Conservation (phyloP, 2,329 filamentous ascomycete genomes). For the Colletotrichum theobromicola region DNA sequence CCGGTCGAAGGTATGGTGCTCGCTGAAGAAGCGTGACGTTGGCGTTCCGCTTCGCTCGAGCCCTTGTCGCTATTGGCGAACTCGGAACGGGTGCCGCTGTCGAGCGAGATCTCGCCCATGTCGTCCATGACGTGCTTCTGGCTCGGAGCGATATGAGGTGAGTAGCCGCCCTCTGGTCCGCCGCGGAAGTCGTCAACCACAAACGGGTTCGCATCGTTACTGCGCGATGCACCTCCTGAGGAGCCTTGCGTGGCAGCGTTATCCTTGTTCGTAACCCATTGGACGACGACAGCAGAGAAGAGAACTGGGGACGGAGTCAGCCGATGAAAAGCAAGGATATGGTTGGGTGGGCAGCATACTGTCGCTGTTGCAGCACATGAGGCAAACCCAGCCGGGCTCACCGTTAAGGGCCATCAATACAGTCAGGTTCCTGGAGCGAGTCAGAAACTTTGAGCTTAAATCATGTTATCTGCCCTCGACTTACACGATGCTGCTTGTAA, state of each 20-base stretch:
- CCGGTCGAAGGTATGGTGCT: background rate
- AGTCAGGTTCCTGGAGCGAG: slow-evolving; percentile 55
- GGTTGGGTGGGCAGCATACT: slow-evolving; percentile 41
- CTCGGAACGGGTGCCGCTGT: background rate
- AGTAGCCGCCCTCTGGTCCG: background rate
- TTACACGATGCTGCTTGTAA: slow-evolving; percentile 63
- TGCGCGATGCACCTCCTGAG: background rate
- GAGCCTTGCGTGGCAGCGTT: slow-evolving; percentile 33
- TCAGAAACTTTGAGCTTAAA: background rate
- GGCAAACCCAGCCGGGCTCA: slow-evolving; percentile 69
- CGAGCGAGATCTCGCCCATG: slow-evolving; percentile 25
- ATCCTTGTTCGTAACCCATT: slow-evolving; percentile 61
- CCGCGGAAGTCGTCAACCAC: background rate
- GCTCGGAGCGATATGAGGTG: slow-evolving; percentile 21
- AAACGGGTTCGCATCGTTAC: background rate
- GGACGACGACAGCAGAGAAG: slow-evolving; percentile 65
- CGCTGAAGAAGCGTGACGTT: background rate
- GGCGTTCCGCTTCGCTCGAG: background rate
- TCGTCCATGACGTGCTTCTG: slow-evolving; percentile 29
- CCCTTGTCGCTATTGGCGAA: slow-evolving; percentile 2
- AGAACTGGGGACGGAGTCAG: slow-evolving; percentile 47
- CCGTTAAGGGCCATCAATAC: slow-evolving; percentile 63
- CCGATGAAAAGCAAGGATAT: background rate
- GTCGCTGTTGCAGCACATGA: slow-evolving; percentile 70
- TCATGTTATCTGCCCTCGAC: slow-evolving; percentile 25